Conservation (phyloP, 2,329 filamentous ascomycete species). For the Xylaria sp. region DNA sequence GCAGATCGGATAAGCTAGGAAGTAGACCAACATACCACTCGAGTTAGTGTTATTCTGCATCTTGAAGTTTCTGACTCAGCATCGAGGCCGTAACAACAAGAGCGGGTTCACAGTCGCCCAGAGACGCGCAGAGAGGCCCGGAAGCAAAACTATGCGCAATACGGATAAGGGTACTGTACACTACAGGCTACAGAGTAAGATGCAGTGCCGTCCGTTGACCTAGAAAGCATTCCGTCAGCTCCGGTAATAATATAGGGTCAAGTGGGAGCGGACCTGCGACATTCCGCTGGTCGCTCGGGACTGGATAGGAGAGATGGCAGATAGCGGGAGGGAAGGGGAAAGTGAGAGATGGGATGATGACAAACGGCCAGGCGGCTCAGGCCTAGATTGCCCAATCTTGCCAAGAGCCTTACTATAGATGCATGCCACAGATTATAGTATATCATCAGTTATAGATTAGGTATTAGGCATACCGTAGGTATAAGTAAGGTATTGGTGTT, state of each 20-base stretch:
- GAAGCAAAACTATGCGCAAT: background rate
- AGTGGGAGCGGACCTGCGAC: slow-evolving; percentile 29
- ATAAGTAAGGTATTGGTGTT: too few species aligned
- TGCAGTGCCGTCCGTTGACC: slow-evolving; percentile 7
- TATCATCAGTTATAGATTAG: too few species aligned
- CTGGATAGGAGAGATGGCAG: background rate
- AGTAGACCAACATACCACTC: slow-evolving; percentile 46
- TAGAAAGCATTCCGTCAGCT: slow-evolving; percentile 32
- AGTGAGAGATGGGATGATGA: slow-evolving; percentile 19
- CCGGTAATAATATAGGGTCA: slow-evolving; percentile 27
- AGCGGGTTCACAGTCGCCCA: background rate
- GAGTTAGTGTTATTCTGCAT: slow-evolving; percentile 48
- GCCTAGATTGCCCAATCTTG: slow-evolving; percentile 20
- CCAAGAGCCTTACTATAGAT: slow-evolving; percentile 24
- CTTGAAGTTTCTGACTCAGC: slow-evolving; percentile 49
- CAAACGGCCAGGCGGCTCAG: slow-evolving; percentile 31
- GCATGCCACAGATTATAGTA: background rate
- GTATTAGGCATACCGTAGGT: too few species aligned
- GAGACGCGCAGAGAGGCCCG: background rate
- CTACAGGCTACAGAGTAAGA: background rate
- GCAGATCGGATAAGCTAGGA: slow-evolving; percentile 34
- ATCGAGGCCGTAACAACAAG: slow-evolving; percentile 32
- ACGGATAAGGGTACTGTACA: slow-evolving; percentile 10
- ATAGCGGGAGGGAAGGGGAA: slow-evolving; percentile 1
- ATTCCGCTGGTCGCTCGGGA: slow-evolving; percentile 30